Percentiles rank a stretch among this genome's conserved stretches.
These are phyloP conservation scores for Rhynchosporium agropyri DNA, from an alignment of 2,329 filamentous ascomycete genomes.

Conservation along the genomic window DNA sequence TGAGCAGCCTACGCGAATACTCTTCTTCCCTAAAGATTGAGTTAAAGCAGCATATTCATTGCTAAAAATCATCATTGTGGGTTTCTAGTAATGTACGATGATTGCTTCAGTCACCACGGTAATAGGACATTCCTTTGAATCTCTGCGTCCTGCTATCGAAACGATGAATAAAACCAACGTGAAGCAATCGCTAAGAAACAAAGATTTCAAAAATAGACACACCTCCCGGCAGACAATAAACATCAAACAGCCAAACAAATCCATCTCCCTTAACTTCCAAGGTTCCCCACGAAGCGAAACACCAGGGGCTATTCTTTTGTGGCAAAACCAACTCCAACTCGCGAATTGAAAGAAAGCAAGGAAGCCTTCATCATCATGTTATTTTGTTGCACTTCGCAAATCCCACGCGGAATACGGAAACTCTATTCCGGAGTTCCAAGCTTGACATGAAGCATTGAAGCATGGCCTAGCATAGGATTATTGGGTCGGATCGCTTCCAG, in stretches of 20 bases:
- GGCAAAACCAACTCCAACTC: not conserved
- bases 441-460: slow-evolving; percentile 7
- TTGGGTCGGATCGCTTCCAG: slow-evolving; percentile 12
- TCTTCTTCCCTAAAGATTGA: not conserved
- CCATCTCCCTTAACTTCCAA: not conserved
- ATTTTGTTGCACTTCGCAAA: slow-evolving; percentile 20
- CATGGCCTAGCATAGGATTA: not conserved
- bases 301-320: not conserved
- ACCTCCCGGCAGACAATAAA: not conserved
- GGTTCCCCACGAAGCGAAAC: not conserved
- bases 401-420: slow-evolving; percentile 7
- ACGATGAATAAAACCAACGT: too few relatives aligned
- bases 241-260: not conserved
- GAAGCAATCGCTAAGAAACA: not conserved
- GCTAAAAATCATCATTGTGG: not conserved
- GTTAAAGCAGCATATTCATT: not conserved
- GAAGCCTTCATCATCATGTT: not conserved
- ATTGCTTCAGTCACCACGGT: too few relatives aligned
- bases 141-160: too few relatives aligned
- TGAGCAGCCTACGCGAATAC: not conserved
- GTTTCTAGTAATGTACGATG: too few relatives aligned
- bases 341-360: not conserved
- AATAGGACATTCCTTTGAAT: too few relatives aligned
- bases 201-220: not conserved
- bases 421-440: slow-evolving; percentile 1